Conservation (phyloP, 129 eudicot species). For the Artemisia tridentata region DNA sequence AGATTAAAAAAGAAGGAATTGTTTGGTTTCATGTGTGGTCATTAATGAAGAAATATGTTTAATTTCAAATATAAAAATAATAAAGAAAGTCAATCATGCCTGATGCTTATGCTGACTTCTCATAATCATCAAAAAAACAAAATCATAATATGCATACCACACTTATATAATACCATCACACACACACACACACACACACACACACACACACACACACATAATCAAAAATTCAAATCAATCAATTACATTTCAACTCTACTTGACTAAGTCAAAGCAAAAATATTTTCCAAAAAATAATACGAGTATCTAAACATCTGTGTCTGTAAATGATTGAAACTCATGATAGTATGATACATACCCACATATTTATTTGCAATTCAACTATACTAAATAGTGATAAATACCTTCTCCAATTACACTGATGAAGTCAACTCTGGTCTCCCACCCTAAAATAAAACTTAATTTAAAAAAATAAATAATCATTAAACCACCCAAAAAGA, state of each 20-base stretch:
- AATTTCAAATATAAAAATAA: not conserved
- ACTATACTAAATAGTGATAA: slow-evolving; percentile 9
- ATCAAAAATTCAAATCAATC: not conserved
- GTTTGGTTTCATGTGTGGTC: slow-evolving; percentile 21
- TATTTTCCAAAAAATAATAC: not conserved
- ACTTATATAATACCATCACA: slow-evolving; percentile 6
- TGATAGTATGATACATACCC: not conserved
- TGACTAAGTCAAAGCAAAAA: slow-evolving; percentile 6
- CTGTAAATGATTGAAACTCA: not conserved
- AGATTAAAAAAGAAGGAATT: slow-evolving; percentile 1
- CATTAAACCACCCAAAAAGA: slow-evolving; percentile 17
- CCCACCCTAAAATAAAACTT: slow-evolving; percentile 22
- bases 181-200: no score
- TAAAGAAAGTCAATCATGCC: slow-evolving; percentile 20
- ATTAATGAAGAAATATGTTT: slow-evolving; percentile 21
- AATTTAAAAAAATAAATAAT: not conserved
- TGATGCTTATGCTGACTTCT: slow-evolving; percentile 21
- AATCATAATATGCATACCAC: slow-evolving; percentile 9
- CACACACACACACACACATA: no score
- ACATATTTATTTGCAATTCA: not conserved
- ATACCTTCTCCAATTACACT: slow-evolving; percentile 25
- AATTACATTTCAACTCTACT: slow-evolving; percentile 13
- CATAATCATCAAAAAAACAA: slow-evolving; percentile 14
- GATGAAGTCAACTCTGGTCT: slow-evolving; percentile 25
- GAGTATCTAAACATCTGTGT: not conserved